Percentiles rank a stretch among this genome's conserved stretches.
These are phyloP conservation scores for Lasiosphaeria ovina DNA, from an alignment of 495 filamentous ascomycete genomes.

Conservation along the genomic window DNA sequence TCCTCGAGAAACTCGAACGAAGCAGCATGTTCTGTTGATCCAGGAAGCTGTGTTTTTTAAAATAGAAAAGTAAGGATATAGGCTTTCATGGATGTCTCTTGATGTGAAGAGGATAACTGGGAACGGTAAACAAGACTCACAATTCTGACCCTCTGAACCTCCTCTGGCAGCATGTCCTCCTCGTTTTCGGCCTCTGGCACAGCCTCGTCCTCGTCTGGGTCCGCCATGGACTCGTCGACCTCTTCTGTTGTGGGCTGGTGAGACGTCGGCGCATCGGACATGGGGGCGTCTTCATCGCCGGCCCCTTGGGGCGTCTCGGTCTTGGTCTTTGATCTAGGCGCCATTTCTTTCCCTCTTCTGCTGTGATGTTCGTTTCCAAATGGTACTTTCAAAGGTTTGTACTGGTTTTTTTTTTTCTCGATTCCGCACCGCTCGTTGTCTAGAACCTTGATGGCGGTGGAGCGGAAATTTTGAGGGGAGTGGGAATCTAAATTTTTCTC, in stretches of 20 bases:
- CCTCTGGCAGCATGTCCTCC: slow-evolving; percentile 21
- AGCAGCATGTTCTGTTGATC: slow-evolving; percentile 64
- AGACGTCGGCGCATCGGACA: slow-evolving; percentile 52
- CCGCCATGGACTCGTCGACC: slow-evolving; percentile 38
- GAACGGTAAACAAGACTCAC: slow-evolving; percentile 8
- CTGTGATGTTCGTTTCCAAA: not conserved
- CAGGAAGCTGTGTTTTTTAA: slow-evolving; percentile 55
- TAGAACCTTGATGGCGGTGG: slow-evolving; percentile 2
- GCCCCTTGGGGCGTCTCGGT: slow-evolving; percentile 19
- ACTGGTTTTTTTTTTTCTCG: not conserved
- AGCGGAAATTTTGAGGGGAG: not conserved
- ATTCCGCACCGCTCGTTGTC: not conserved
- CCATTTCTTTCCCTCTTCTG: slow-evolving; percentile 17
- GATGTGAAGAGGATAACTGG: not conserved
- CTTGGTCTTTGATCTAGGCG: slow-evolving; percentile 27
- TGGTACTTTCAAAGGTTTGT: not conserved
- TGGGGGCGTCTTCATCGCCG: slow-evolving; percentile 44
- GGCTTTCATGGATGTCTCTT: not conserved
- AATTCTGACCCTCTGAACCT: slow-evolving; percentile 34
- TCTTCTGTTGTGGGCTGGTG: slow-evolving; percentile 41
- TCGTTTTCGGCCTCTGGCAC: slow-evolving; percentile 43
- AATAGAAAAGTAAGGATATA: not conserved
- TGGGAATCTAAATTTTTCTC: not conserved
- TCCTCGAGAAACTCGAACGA: slow-evolving; percentile 87
- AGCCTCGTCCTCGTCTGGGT: slow-evolving; percentile 28